These are phyloP conservation scores for Diaporthe batatas DNA, from an alignment of 2,329 filamentous ascomycete genomes.

Conservation along the genomic window DNA sequence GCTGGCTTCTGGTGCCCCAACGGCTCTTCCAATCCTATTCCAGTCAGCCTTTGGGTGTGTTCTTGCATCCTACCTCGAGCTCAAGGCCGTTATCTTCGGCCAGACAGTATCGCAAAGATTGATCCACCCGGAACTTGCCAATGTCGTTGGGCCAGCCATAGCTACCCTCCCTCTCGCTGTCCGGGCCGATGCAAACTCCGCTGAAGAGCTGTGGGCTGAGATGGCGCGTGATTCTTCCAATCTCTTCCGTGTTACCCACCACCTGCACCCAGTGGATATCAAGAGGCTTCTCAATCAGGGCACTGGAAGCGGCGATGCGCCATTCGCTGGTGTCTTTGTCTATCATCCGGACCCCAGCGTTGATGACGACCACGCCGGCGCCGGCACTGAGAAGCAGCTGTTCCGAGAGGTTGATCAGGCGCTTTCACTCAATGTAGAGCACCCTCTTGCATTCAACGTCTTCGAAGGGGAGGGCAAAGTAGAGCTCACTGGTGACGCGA, in stretches of 20 bases:
- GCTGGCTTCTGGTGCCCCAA: not conserved
- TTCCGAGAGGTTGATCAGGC: slow-evolving; percentile 51
- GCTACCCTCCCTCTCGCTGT: slow-evolving; percentile 45
- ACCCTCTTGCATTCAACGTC: slow-evolving; percentile 56
- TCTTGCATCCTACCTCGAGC: slow-evolving; percentile 44
- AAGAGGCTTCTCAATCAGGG: slow-evolving; percentile 45
- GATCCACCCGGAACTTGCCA: slow-evolving; percentile 45
- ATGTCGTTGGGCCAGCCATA: slow-evolving; percentile 46
- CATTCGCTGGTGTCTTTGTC: slow-evolving; percentile 47
- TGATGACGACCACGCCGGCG: not conserved
- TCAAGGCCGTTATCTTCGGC: slow-evolving; percentile 45
- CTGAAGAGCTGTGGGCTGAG: slow-evolving; percentile 42
- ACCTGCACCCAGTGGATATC: slow-evolving; percentile 46
- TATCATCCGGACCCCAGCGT: slow-evolving; percentile 43
- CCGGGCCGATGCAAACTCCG: slow-evolving; percentile 38
- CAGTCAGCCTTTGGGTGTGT: slow-evolving; percentile 47
- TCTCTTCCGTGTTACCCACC: slow-evolving; percentile 39
- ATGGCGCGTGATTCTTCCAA: slow-evolving; percentile 40
- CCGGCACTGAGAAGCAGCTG: slow-evolving; percentile 20
- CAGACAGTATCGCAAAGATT: slow-evolving; percentile 46
- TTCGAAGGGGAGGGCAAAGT: slow-evolving; percentile 46
- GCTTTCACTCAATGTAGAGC: slow-evolving; percentile 55
- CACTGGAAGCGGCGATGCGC: slow-evolving; percentile 41
- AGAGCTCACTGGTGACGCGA: slow-evolving; percentile 45
- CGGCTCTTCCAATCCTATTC: slow-evolving; percentile 41